A percentile compares a stretch with the other conserved stretches of the same genome.
Evolutionary conservation across 2,329 filamentous ascomycete genomes (phyloP).

Genomic region (Colletotrichum eleusines): DNA sequence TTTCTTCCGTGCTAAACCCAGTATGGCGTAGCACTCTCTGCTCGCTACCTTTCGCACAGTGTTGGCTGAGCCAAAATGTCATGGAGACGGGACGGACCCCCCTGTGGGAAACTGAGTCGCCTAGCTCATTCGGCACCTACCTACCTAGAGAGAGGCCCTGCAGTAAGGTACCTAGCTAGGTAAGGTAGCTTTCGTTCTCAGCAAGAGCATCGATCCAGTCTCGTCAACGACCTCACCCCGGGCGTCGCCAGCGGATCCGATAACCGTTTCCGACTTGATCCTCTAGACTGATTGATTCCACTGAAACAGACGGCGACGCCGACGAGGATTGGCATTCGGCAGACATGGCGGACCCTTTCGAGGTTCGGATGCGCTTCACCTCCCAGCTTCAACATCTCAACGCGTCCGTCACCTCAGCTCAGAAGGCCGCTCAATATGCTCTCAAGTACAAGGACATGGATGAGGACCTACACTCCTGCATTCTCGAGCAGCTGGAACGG

Average conservation of each 20-base stretch:
- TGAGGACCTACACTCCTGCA: slow-evolving; percentile 97
- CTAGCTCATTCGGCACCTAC: slow-evolving; percentile 5
- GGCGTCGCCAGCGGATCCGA: slow-evolving; percentile 6
- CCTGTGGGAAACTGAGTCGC: slow-evolving; percentile 27
- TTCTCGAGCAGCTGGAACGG: slow-evolving; percentile 92
- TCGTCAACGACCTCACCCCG: slow-evolving; percentile 1
- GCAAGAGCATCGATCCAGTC: slow-evolving; percentile 5
- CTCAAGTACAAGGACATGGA: slow-evolving; percentile 94
- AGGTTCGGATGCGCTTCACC: slow-evolving; percentile 98
- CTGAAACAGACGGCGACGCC: not conserved
- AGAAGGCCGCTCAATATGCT: slow-evolving; percentile 95
- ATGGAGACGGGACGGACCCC: not conserved
- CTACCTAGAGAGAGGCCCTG: too few relatives aligned
- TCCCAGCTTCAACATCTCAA: slow-evolving; percentile 90
- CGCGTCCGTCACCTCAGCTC: slow-evolving; percentile 87
- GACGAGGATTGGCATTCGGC: slow-evolving; percentile 3
- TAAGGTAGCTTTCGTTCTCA: slow-evolving; percentile 11
- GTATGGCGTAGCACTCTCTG: not conserved
- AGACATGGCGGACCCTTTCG: slow-evolving; percentile 84
- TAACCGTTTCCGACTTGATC: not conserved
- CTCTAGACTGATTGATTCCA: too few relatives aligned
- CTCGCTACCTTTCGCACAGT: slow-evolving; percentile 16
- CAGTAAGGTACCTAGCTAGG: too few relatives aligned
- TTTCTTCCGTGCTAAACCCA: slow-evolving; percentile 11
- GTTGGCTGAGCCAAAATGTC: not conserved